Evolutionary conservation across 1,139 yeast genomes (phyloP), one percentile per base, ranked within the genome.

Genomic region (Pichia sp.): DNA sequence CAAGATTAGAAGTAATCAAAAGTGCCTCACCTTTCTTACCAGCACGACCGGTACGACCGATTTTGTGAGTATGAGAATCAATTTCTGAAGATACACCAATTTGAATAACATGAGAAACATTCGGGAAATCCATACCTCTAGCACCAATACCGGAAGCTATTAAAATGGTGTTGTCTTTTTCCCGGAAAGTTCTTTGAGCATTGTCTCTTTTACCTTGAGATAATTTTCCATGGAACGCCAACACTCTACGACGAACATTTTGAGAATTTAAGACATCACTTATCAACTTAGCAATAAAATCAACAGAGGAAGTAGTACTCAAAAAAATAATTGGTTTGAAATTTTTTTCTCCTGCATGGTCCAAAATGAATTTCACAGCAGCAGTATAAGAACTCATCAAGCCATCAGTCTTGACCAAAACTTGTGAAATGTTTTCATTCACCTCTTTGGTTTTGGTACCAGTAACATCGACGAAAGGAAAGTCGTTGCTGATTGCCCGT

Each of bases 41-140:
- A 45, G 91, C 95, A 66, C 98, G 78, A 36, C 95, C 97, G 19
- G 97, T 89, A 71, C 98, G 81, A 46, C 98, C 98, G 52, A 89
- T 83, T 62, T 95, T 79, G 62, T 91, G 98, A 40, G 89, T 77
- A 59, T 89, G 89, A 49, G 84, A 82, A 14, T 89, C 77, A 28
- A 80, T 65, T 44, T 81, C 86, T 35, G 71, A 64, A 49, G 93
- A 85, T n/a, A 81, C 72, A 51, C 86, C 81, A 44, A 84, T 61
- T 64, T 88, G 96, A 55, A 83, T 66, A 41, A 88, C 96, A 54
- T 84, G 83, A 22, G 84, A 66, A 26, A 91, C 93, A 53, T 77
- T 77, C 38, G 88, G 89, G 71, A 88, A 84, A 66, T 88, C 96
- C 79, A 91, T 79, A 55, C 98, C 97, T 66, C 97, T 79, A 3